Evolutionary conservation across 129 eudicot species (phyloP).

Genomic region (Silybum marianum): DNA sequence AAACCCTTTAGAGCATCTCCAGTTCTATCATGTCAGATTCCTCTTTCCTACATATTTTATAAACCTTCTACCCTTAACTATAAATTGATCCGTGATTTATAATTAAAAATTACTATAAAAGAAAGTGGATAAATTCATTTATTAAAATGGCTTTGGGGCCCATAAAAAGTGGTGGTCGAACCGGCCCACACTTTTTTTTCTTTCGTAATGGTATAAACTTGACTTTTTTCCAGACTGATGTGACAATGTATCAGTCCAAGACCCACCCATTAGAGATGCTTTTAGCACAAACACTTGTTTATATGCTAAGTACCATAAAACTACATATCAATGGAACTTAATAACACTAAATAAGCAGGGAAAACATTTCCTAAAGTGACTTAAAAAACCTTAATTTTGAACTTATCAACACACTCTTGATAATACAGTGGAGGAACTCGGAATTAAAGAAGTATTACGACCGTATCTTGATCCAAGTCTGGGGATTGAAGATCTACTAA

Average conservation of each 20-base stretch:
- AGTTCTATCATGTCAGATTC: not conserved
- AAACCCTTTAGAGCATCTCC: not conserved
- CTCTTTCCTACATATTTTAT: not conserved
- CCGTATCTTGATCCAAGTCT: slow-evolving; percentile 70
- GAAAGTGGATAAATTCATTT: not conserved
- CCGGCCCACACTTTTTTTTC: not conserved
- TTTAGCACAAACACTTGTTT: too few species aligned
- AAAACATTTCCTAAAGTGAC: not conserved
- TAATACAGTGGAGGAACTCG: slow-evolving; percentile 71
- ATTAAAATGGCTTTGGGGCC: not conserved
- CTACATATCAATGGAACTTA: not conserved
- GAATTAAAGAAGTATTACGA: slow-evolving; percentile 66
- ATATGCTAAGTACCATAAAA: too few species aligned
- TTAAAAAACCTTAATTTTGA: not conserved
- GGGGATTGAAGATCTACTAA: slow-evolving; percentile 50
- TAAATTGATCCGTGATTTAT: not conserved
- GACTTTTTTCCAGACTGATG: not conserved
- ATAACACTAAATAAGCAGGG: not conserved
- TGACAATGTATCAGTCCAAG: not conserved
- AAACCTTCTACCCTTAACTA: not conserved
- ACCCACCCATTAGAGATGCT: not conserved
- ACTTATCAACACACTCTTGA: not conserved
- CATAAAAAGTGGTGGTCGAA: not conserved
- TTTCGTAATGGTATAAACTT: not conserved
- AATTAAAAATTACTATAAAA: not conserved